These are phyloP conservation scores for Epichloe aotearoae DNA, from an alignment of 2,329 filamentous ascomycete species.

Conservation along the genomic window DNA sequence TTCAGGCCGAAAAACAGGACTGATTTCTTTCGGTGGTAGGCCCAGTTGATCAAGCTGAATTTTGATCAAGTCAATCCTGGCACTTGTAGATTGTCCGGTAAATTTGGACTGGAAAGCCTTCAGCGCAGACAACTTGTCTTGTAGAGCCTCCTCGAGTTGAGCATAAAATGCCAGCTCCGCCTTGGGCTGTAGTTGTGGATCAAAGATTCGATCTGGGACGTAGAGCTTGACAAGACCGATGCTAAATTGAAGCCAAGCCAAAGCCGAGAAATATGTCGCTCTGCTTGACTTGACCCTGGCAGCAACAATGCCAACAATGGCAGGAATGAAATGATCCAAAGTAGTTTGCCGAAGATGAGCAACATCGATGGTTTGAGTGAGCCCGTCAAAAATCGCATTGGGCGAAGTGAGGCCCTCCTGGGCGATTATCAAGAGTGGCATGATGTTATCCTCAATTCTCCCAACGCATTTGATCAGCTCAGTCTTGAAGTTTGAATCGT, in stretches of 20 bases:
- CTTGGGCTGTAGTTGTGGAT: constrained; percentile 56
- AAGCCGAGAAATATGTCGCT: constrained; percentile 22
- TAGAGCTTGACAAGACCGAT: constrained; percentile 65
- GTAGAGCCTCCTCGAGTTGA: constrained; percentile 42
- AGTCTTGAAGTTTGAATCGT: constrained; percentile 20
- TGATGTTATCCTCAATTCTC: constrained; percentile 12
- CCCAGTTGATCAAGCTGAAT: constrained; percentile 52
- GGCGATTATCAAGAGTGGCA: constrained; percentile 4
- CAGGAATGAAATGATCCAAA: constrained; percentile 30
- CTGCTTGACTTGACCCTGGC: constrained; percentile 9
- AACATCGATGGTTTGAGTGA: constrained; percentile 15
- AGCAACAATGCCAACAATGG: constrained; percentile 29
- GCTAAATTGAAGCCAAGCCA: constrained; percentile 66
- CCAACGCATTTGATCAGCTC: constrained; percentile 15
- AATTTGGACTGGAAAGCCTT: constrained; percentile 51
- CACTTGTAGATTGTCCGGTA: constrained; percentile 53
- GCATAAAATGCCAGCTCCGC: constrained; percentile 50
- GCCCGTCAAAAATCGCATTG: constrained; percentile 9
- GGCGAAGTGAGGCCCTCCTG: constrained; percentile 1
- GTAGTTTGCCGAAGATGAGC: constrained; percentile 26
- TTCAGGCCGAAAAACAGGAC: constrained; percentile 57
- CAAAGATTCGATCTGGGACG: constrained; percentile 74
- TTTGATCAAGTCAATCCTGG: constrained; percentile 51
- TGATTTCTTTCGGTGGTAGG: constrained; percentile 47
- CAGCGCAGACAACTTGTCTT: constrained; percentile 45